Evolutionary conservation across 352 stramenopile species (phyloP).

Genomic region (Plasmopara halstedii): DNA sequence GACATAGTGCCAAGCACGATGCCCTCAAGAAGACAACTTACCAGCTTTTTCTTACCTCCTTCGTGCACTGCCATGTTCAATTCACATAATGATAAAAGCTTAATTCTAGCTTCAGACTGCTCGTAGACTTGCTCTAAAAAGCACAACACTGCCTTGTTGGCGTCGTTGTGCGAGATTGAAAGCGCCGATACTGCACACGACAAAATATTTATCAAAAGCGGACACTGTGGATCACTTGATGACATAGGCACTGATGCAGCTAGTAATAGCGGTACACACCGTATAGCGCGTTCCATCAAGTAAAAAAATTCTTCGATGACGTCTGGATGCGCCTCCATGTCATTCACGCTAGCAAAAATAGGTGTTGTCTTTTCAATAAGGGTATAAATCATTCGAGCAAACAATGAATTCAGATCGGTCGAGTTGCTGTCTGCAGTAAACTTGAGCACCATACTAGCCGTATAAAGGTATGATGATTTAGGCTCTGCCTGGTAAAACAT

Average conservation of each 20-base stretch:
- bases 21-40: slow-evolving; percentile 51
- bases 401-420: slow-evolving; percentile 33
- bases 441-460: slow-evolving; percentile 78
- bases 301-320: slow-evolving; percentile 96
- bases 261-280: slow-evolving; percentile 72
- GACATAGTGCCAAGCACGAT: slow-evolving; percentile 58
- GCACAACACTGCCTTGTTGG: slow-evolving; percentile 90
- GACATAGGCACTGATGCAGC: slow-evolving; percentile 24
- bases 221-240: slow-evolving; percentile 1
- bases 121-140: slow-evolving; percentile 79
- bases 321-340: slow-evolving; percentile 81
- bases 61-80: slow-evolving; percentile 4
- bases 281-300: slow-evolving; percentile 87
- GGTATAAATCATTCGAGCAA: slow-evolving; percentile 47
- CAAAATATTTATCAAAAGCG: slow-evolving; percentile 75
- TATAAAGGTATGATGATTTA: slow-evolving; percentile 84
- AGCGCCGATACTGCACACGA: slow-evolving; percentile 84
- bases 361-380: slow-evolving; percentile 75
- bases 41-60: slow-evolving; percentile 38
- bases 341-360: slow-evolving; percentile 60
- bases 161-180: slow-evolving; percentile 89
- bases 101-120: slow-evolving; percentile 14
- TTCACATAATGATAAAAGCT: slow-evolving; percentile 19
- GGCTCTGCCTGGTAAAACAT: slow-evolving; percentile 65
- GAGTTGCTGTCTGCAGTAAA: slow-evolving; percentile 39